Base-by-base conservation (phyloP, 176 grass and related monocot species). In the Rhynchospora tenuis region DNA sequence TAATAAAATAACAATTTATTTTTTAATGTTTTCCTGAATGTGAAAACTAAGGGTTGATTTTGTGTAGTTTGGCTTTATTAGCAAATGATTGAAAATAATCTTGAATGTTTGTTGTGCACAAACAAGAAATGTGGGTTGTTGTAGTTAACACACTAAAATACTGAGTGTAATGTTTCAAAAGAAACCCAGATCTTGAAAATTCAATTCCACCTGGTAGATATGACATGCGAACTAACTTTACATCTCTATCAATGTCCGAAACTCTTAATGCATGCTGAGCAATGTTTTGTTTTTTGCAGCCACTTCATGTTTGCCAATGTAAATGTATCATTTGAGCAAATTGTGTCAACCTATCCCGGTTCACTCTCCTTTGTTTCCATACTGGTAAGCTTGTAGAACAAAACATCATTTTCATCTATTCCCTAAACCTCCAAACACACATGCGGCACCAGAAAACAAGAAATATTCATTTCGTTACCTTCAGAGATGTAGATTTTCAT, bases 221-320 rank as follows among this genome's bases (percentile, higher is more conserved):
- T 74, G 20, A 46, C 23, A 74, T 55, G 42, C 9, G 47, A 76
- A 76, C 9, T 45, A 29, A 71, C 16, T 56, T 33, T 80, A 59
- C 4, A 2, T 13, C 50, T 57, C 4, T 73, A 19, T 50, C 3
- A 24, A 60, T 24, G 47, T 68, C 8, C 0, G 55, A 82, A 15
- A 67, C 1, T 23, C 22, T 69, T 56, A 82, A n/a, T 44, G 55
- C 20, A 62, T 83, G 19, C 20, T 83, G 42, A 38, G 7, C 48
- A 83, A 20, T 85, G 80, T 26, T 43, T 44, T 38, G 33, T 38
- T 89, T 81, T 64, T 1, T 15, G 65, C 92, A 98, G 92, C 27
- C 84, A 84, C 86, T 98, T 98, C 83, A 83, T 98, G 89, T 94
- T 91, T 90, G 92, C 92, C 69, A 98, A 98, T 86, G 95, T 91